Percentiles rank a stretch among this genome's conserved stretches.
Conservation (phyloP, 1,139 yeast genomes). For the Blastobotrys persicus region DNA sequence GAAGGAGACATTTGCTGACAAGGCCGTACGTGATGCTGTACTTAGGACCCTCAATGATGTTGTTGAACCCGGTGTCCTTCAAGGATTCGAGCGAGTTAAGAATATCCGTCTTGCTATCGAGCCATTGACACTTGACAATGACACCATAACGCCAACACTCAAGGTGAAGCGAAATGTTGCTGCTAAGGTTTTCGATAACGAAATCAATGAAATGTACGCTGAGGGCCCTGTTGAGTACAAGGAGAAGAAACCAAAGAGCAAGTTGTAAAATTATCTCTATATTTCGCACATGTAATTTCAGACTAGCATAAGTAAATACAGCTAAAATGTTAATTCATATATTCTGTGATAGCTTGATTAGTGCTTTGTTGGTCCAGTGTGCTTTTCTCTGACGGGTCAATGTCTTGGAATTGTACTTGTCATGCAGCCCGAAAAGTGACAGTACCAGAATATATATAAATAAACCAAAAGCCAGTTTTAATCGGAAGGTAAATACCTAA, state of each 20-base stretch:
- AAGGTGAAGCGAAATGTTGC: conserved; percentile 68
- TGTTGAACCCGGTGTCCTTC: conserved; percentile 36
- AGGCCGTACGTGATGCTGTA: conserved; percentile 35
- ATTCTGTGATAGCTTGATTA: no score
- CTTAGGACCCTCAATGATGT: conserved; percentile 35
- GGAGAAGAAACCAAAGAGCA: conserved; percentile 8
- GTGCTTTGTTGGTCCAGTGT: no score
- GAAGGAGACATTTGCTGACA: conserved; percentile 31
- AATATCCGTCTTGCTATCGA: conserved; percentile 59
- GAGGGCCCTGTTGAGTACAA: conserved; percentile 47
- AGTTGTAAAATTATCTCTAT: conserved; percentile 14
- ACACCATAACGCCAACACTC: conserved; percentile 70
- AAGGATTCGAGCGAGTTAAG: conserved; percentile 62
- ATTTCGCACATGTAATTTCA: background rate
- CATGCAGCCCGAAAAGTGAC: no score
- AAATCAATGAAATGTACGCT: conserved; percentile 54
- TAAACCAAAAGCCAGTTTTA: no score
- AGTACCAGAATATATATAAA: no score
- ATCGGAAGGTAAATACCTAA: no score
- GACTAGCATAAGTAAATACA: background rate
- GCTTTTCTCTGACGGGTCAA: no score
- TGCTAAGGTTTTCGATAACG: conserved; percentile 47
- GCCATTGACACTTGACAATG: conserved; percentile 63
- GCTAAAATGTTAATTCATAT: no score
- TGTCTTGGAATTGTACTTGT: no score